These are phyloP conservation scores for Cucumis cinereus DNA, from an alignment of 306 rosid species.

Conservation along the genomic window DNA sequence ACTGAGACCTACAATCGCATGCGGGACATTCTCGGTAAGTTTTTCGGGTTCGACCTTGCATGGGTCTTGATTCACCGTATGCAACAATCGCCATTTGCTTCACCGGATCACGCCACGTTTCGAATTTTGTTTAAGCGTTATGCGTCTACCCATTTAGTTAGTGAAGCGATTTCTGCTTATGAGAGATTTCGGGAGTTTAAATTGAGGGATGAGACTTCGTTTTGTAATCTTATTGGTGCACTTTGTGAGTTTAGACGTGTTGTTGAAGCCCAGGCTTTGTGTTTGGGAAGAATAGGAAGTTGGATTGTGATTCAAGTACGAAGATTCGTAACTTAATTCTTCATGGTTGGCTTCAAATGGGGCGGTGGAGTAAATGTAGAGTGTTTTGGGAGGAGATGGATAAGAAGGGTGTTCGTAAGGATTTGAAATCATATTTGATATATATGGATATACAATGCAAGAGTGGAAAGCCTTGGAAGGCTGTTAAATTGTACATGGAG, in stretches of 20 bases:
- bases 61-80: constrained; percentile 60
- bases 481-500: constrained; percentile 64
- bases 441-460: constrained; percentile 76
- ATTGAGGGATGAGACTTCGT: constrained; percentile 55
- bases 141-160: constrained; percentile 45
- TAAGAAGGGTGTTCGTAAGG: constrained; percentile 43
- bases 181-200: constrained; percentile 42
- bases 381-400: constrained; percentile 93
- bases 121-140: constrained; percentile 73
- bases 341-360: constrained; percentile 70
- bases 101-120: constrained; percentile 62
- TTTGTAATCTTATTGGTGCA: constrained; percentile 50
- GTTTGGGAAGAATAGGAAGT: constrained; percentile 25
- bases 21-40: constrained; percentile 71
- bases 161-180: constrained; percentile 47
- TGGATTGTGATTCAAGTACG: constrained; percentile 16
- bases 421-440: constrained; percentile 58
- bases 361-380: constrained; percentile 78
- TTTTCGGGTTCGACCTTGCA: constrained; percentile 51
- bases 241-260: constrained; percentile 80
- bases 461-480: constrained; percentile 79
- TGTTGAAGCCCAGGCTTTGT: constrained; percentile 57
- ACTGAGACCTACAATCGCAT: constrained; percentile 49
- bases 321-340: constrained; percentile 62
- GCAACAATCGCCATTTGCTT: constrained; percentile 28